A percentile compares a stretch with the other conserved stretches of the same genome.
Conservation (phyloP, 2,329 filamentous ascomycete genomes). For the Neoarthrinium moseri region DNA sequence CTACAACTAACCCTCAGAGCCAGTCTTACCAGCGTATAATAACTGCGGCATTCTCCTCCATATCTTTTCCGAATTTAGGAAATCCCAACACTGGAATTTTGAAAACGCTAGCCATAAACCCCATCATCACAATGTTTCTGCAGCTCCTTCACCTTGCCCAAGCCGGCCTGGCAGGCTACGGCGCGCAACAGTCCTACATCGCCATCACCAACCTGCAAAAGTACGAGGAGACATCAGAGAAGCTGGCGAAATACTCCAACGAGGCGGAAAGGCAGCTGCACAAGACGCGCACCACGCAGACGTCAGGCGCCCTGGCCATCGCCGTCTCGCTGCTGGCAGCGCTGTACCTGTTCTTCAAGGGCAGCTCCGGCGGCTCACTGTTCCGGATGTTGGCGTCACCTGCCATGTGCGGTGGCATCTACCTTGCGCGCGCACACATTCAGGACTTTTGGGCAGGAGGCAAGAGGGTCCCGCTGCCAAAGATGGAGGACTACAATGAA, state of each 20-base stretch:
- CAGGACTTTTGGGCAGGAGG: slow-evolving; percentile 19
- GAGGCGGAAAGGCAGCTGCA: slow-evolving; percentile 38
- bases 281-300: slow-evolving; percentile 43
- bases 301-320: slow-evolving; percentile 36
- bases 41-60: too few relatives aligned
- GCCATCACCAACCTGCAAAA: slow-evolving; percentile 41
- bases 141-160: slow-evolving; percentile 35
- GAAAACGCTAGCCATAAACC: too few relatives aligned
- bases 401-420: slow-evolving; percentile 13
- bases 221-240: slow-evolving; percentile 43
- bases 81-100: too few relatives aligned
- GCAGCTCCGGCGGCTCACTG: slow-evolving; percentile 13
- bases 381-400: slow-evolving; percentile 16
- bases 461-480: slow-evolving; percentile 19
- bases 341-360: slow-evolving; percentile 14
- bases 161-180: slow-evolving; percentile 37
- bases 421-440: slow-evolving; percentile 17
- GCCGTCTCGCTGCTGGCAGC: slow-evolving; percentile 17
- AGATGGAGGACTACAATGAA: slow-evolving; percentile 25
- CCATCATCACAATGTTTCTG: slow-evolving; percentile 22
- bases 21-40: too few relatives aligned
- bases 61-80: too few relatives aligned
- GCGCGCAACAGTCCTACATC: slow-evolving; percentile 37
- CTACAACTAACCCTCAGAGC: too few relatives aligned
- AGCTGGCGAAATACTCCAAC: slow-evolving; percentile 41